Conservation (phyloP, 116 monocot species). For the Papilionanthe hybrid region DNA sequence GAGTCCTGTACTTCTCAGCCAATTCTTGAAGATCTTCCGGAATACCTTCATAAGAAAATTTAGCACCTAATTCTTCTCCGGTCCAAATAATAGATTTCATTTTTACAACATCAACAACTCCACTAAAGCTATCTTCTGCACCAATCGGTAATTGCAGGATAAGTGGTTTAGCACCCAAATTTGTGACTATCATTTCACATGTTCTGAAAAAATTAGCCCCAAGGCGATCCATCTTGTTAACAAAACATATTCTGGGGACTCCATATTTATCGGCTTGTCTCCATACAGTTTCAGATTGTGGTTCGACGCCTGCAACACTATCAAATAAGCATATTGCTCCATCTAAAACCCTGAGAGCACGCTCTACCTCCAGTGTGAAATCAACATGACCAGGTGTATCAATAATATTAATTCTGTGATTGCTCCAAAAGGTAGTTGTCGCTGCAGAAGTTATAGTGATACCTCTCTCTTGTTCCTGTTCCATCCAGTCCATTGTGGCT, state of each 20-base stretch:
- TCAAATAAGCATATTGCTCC: slow-evolving; percentile 96
- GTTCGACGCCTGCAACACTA: slow-evolving; percentile 96
- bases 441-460: slow-evolving; percentile 98
- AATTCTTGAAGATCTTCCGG: slow-evolving; percentile 76
- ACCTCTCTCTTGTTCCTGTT: slow-evolving; percentile 98
- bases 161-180: slow-evolving; percentile 88
- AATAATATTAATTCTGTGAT: slow-evolving; percentile 94
- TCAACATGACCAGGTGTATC: slow-evolving; percentile 99
- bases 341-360: slow-evolving; percentile 91
- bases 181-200: slow-evolving; percentile 90
- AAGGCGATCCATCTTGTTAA: slow-evolving; percentile 96
- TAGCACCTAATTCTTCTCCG: slow-evolving; percentile 90
- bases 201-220: slow-evolving; percentile 95
- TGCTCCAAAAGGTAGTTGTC: slow-evolving; percentile 91
- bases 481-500: slow-evolving; percentile 99
- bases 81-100: slow-evolving; percentile 90
- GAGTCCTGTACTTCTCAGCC: slow-evolving; percentile 73
- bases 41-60: slow-evolving; percentile 72
- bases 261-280: slow-evolving; percentile 97
- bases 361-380: slow-evolving; percentile 94
- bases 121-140: slow-evolving; percentile 81
- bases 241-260: slow-evolving; percentile 92
- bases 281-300: slow-evolving; percentile 99
- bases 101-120: slow-evolving; percentile 76
- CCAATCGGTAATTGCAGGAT: slow-evolving; percentile 84